Percentiles rank a stretch among this genome's conserved stretches.
These are phyloP conservation scores for Hibiscus syriacus DNA, from an alignment of 345 rosid genomes.

Conservation along the genomic window DNA sequence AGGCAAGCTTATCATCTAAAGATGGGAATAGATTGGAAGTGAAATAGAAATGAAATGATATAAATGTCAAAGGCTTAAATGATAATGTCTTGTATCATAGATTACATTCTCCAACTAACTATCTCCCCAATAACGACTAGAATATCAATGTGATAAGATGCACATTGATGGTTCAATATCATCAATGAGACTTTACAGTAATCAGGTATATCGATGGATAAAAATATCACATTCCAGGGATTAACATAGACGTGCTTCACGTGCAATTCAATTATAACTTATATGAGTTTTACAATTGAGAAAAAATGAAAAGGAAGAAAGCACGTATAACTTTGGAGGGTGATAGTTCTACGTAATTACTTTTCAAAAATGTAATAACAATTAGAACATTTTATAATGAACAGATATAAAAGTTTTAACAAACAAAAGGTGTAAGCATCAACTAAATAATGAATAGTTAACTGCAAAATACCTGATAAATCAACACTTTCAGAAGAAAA, in stretches of 20 bases:
- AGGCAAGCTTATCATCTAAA: not conserved
- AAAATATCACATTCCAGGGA: not conserved
- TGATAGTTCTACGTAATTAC: not conserved
- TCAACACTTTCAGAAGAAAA: slow-evolving; percentile 49
- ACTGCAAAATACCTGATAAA: slow-evolving; percentile 39
- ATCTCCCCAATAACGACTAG: not conserved
- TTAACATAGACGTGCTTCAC: not conserved
- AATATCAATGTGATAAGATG: not conserved
- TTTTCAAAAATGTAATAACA: not conserved
- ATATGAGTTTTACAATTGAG: not conserved
- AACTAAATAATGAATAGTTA: not conserved
- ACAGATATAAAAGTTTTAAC: not conserved
- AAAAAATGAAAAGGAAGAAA: not conserved
- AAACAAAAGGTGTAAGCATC: not conserved
- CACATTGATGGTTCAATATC: not conserved
- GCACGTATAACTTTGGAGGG: not conserved
- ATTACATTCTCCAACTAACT: not conserved
- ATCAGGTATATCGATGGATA: not conserved
- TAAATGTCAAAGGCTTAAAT: not conserved
- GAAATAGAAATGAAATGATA: not conserved
- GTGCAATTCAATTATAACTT: not conserved
- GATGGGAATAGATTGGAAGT: not conserved
- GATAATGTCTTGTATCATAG: not conserved
- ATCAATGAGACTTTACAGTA: not conserved
- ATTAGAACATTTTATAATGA: not conserved